A percentile compares a stretch with the other conserved stretches of the same genome.
Conservation (phyloP, 2,329 filamentous ascomycete genomes). For the Colletotrichum camelliae region DNA sequence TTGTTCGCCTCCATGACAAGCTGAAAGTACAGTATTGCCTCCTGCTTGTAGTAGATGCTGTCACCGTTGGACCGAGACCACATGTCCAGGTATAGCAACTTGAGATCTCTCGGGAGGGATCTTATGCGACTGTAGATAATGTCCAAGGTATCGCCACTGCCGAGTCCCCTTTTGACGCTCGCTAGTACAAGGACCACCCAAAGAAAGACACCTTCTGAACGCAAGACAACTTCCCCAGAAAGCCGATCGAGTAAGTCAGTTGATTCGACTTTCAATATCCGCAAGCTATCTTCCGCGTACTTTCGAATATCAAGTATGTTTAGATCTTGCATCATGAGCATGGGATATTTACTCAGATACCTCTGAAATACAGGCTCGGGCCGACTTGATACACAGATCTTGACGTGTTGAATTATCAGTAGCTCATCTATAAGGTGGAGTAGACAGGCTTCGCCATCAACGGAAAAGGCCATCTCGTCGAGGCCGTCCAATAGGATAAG, state of each 20-base stretch:
- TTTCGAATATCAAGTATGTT: neutral
- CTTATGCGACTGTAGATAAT: neutral
- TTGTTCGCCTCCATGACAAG: neutral
- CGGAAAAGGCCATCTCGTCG: neutral
- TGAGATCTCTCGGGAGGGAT: neutral
- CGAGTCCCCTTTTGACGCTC: neutral
- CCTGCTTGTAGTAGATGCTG: neutral
- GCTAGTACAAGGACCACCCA: neutral
- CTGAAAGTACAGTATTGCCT: neutral
- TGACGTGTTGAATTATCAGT: neutral
- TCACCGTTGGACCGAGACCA: neutral
- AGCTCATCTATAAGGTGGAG: fast-evolving
- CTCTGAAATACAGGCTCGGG: neutral
- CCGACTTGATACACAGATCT: neutral
- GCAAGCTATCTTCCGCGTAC: neutral
- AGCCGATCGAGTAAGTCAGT: fast-evolving
- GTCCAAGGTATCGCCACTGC: neutral
- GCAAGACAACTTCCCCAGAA: neutral
- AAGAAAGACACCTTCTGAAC: neutral
- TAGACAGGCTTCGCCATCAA: neutral
- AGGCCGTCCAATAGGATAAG: neutral
- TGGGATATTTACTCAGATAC: neutral
- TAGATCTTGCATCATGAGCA: neutral
- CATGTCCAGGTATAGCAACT: neutral
- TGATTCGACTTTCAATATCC: neutral